Evolutionary conservation across 2,329 filamentous ascomycete genomes (phyloP).

Genomic region (Microdochium nivale): DNA sequence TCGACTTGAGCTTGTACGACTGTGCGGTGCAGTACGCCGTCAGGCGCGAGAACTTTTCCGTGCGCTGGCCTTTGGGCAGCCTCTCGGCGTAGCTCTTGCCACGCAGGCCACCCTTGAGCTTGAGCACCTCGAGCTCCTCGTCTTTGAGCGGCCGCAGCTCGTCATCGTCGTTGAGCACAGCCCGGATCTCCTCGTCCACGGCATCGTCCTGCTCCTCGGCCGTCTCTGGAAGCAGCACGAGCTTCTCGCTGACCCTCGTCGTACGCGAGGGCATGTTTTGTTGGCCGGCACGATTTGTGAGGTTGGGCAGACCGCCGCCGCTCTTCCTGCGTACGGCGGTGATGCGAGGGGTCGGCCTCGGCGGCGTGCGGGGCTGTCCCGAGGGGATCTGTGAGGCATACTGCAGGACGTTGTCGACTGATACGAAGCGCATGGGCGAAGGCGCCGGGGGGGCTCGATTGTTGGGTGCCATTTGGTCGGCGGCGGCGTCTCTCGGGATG

Average conservation of each 20-base stretch:
- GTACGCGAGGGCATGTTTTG: constrained; percentile 71
- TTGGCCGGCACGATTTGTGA: constrained; percentile 37
- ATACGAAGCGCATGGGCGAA: constrained; percentile 63
- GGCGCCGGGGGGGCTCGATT: constrained; percentile 7
- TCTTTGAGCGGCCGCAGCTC: constrained; percentile 60
- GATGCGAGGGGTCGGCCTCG: constrained; percentile 36
- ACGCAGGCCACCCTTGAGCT: constrained; percentile 50
- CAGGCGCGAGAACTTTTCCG: constrained; percentile 79
- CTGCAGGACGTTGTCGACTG: constrained; percentile 90
- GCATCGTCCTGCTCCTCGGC: constrained; percentile 50
- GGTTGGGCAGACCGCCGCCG: constrained; percentile 33
- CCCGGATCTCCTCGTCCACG: constrained; percentile 42
- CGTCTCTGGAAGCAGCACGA: constrained; percentile 88
- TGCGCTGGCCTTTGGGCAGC: constrained; percentile 76
- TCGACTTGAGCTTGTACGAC: constrained; percentile 79
- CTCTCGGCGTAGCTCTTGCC: constrained; percentile 93
- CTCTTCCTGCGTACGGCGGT: constrained; percentile 34
- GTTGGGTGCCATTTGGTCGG: background rate
- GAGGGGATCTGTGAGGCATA: constrained; percentile 93
- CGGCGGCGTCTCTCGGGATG: background rate
- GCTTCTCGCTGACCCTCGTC: constrained; percentile 90
- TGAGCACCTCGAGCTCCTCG: constrained; percentile 57
- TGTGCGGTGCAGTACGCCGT: constrained; percentile 97
- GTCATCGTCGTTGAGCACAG: constrained; percentile 34
- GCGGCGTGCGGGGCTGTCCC: constrained; percentile 73